Conservation (phyloP, 345 rosid genomes). For the Erodium maritimum region DNA sequence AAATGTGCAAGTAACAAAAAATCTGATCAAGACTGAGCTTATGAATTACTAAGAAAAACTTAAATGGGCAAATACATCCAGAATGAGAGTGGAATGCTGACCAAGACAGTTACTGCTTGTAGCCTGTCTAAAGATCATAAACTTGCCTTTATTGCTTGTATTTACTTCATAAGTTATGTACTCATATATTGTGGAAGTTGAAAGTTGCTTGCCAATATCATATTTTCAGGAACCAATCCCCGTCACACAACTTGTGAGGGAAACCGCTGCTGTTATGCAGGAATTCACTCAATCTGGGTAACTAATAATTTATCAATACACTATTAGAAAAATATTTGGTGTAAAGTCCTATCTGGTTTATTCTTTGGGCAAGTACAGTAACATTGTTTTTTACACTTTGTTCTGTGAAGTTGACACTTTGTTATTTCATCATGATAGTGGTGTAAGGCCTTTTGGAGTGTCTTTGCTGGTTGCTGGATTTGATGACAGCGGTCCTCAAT, state of each 20-base stretch:
- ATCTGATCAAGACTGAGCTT: not conserved
- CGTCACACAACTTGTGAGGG: constrained; percentile 96
- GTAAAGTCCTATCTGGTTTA: not conserved
- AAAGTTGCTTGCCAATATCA: not conserved
- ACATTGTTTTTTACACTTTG: not conserved
- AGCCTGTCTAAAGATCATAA: not conserved
- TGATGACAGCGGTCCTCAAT: constrained; percentile 90
- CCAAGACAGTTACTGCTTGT: not conserved
- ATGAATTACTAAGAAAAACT: not conserved
- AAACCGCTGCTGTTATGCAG: constrained; percentile 97
- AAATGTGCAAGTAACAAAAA: too few species aligned
- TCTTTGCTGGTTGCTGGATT: constrained; percentile 84
- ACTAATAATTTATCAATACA: constrained; percentile 3
- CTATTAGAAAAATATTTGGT: not conserved
- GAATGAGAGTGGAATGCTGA: not conserved
- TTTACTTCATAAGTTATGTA: not conserved
- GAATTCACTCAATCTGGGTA: constrained; percentile 98
- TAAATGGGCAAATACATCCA: not conserved
- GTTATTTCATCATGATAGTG: constrained; percentile 27
- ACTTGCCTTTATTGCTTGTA: not conserved
- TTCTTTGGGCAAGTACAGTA: not conserved
- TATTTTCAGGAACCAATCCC: constrained; percentile 77
- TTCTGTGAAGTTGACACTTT: not conserved
- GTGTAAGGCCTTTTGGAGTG: constrained; percentile 95
- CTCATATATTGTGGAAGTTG: not conserved